Percentiles rank a stretch among this genome's conserved stretches.
Conservation (phyloP, 495 filamentous ascomycete species). For the Xylaria cubensis region DNA sequence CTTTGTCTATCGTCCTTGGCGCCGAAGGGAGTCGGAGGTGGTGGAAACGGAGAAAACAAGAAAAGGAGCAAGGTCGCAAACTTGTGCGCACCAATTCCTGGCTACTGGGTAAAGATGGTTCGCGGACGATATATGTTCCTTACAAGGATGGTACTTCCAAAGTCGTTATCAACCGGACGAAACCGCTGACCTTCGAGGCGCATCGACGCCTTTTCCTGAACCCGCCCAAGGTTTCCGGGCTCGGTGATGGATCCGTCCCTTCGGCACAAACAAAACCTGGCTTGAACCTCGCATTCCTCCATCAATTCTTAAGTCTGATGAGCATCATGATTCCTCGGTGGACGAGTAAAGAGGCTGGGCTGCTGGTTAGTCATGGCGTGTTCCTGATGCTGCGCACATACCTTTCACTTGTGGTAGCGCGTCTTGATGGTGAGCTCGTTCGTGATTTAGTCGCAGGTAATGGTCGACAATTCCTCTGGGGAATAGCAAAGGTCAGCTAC, state of each 20-base stretch:
- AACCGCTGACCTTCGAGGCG: slow-evolving; percentile 92
- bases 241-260: slow-evolving; percentile 80
- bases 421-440: slow-evolving; percentile 95
- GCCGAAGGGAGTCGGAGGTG: slow-evolving; percentile 78
- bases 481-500: slow-evolving; percentile 71
- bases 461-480: slow-evolving; percentile 85
- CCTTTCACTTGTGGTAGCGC: slow-evolving; percentile 88
- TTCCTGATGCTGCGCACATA: slow-evolving; percentile 94
- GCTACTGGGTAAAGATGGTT: slow-evolving; percentile 89
- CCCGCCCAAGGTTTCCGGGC: slow-evolving; percentile 77
- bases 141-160: slow-evolving; percentile 87
- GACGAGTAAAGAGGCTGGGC: slow-evolving; percentile 91
- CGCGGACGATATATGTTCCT: slow-evolving; percentile 90
- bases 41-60: slow-evolving; percentile 71
- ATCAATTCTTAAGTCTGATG: slow-evolving; percentile 93
- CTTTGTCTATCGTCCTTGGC: slow-evolving; percentile 74
- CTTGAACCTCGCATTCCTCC: slow-evolving; percentile 95
- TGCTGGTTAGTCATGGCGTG: slow-evolving; percentile 84
- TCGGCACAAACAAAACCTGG: slow-evolving; percentile 91
- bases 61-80: slow-evolving; percentile 77
- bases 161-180: slow-evolving; percentile 92
- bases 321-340: slow-evolving; percentile 98
- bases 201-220: slow-evolving; percentile 93
- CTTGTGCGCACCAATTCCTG: slow-evolving; percentile 92
- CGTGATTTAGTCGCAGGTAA: slow-evolving; percentile 94